Evolutionary conservation across 2,329 filamentous ascomycete genomes (phyloP).

Genomic region (Claviceps paspali): DNA sequence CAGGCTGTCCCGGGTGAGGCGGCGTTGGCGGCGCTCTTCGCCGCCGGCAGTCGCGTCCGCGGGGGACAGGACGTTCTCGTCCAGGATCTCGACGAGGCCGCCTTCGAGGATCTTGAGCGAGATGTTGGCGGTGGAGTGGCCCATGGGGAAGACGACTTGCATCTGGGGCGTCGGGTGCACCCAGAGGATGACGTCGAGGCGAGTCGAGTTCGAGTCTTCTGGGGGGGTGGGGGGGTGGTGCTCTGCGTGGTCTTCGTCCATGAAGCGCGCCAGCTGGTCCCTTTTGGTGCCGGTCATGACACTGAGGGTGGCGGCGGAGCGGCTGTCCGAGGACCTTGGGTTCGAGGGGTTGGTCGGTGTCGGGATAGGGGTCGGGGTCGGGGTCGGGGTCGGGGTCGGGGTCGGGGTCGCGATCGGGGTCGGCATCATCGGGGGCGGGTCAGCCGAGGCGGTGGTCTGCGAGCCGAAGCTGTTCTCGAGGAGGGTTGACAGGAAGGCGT

Average conservation of each 20-base stretch:
- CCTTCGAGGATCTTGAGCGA: conserved; percentile 44
- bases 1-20: conserved; percentile 25
- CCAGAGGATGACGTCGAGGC: conserved; percentile 37
- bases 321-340: too few relatives aligned
- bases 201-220: conserved; percentile 7
- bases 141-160: conserved; percentile 39
- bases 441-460: conserved; percentile 12
- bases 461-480: conserved; percentile 45
- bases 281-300: conserved; percentile 13
- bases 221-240: background rate
- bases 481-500: conserved; percentile 52
- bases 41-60: conserved; percentile 9
- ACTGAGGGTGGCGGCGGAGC: background rate
- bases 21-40: too few relatives aligned
- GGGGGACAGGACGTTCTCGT: conserved; percentile 33
- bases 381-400: too few relatives aligned
- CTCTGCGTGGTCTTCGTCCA: conserved; percentile 7
- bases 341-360: too few relatives aligned
- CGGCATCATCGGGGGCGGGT: conserved; percentile 1
- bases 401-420: too few relatives aligned
- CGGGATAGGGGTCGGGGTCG: too few relatives aligned
- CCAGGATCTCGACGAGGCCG: conserved; percentile 40
- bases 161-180: conserved; percentile 33
- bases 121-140: conserved; percentile 32
- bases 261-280: conserved; percentile 19